Evolutionary conservation across 179 eudicot genomes (phyloP), one percentile per base, ranked within the genome.

Genomic region (Silene noctiflora): DNA sequence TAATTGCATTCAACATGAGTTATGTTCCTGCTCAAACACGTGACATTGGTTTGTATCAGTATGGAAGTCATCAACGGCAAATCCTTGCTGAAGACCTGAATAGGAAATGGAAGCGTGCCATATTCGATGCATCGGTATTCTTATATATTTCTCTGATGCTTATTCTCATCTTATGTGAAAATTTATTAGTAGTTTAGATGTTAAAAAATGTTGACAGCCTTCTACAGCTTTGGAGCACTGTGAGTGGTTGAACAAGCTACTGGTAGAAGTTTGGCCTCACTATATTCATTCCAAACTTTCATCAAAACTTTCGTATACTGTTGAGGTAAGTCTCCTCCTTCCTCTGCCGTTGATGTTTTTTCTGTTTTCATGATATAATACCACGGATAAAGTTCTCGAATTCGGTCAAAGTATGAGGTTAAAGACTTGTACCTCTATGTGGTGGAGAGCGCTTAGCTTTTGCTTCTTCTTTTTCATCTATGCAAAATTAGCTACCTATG

Each of bases 181-280:
- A 29, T 46, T 29, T 69, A 29, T 10, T 46, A 19, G 60, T 75
- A 12, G 16, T 63, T 82, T 33, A 39, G 46, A 82, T 67, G 62
- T 76, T 19, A 60, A 35, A 33, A n/a, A 12, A 70, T 27, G 66
- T 76, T 48, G 80, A 31, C 88, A 95, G 99, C 91, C 96, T 53
- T 85, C 79, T 44, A 95, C 99, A 70, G 94, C 99, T 46, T 74
- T 91, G 86, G 99, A 95, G 81, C 96, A 91, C 77, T 95, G 97
- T 81, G 94, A 91, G 81, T 95, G 99, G 99, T 85, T 95, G 81
- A 93, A 93, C 88, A 95, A 89, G 88, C 87, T 95, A 76, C 71
- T 95, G 72, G 79, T 76, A 74, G 96, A 91, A 76, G 76, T 95
- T 77, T 95, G 99, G 99, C 87, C 93, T 33, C 82, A 85, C 72